phyloP scores from a whole-genome alignment of 352 stramenopile species.

The Thraustotheca clavata region DNA sequence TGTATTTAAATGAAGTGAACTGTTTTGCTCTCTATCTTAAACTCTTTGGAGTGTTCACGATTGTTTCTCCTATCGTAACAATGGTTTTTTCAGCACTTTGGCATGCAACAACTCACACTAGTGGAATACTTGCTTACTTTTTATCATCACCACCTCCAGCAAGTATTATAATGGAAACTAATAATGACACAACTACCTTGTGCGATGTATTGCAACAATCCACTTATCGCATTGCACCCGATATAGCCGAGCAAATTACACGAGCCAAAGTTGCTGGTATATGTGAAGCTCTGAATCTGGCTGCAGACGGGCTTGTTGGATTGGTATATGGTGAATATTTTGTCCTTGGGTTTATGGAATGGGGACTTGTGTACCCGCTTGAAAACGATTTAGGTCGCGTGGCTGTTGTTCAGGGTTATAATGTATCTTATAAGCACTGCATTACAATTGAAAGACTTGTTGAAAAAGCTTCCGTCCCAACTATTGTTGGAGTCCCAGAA shows the following conservation, averaged over 20 bases:
- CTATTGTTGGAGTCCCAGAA: conserved; percentile 1
- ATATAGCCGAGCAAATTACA: conserved; percentile 5
- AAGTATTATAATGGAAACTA: too few relatives aligned
- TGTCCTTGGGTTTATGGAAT: conserved; percentile 1
- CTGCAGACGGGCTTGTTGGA: neutral
- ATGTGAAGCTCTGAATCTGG: conserved; percentile 6
- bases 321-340: neutral
- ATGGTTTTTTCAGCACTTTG: neutral
- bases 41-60: conserved; percentile 3
- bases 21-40: neutral
- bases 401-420: neutral
- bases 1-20: conserved; percentile 4
- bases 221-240: neutral
- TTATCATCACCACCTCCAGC: too few relatives aligned
- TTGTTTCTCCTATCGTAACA: neutral
- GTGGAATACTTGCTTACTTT: neutral
- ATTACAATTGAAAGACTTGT: neutral
- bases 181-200: too few relatives aligned
- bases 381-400: neutral
- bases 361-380: neutral
- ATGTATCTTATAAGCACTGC: neutral
- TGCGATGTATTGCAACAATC: neutral
- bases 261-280: neutral
- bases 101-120: neutral
- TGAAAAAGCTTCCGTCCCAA: neutral